Conservation (phyloP, 2,329 filamentous ascomycete genomes). For the Colletotrichum zoysiae region DNA sequence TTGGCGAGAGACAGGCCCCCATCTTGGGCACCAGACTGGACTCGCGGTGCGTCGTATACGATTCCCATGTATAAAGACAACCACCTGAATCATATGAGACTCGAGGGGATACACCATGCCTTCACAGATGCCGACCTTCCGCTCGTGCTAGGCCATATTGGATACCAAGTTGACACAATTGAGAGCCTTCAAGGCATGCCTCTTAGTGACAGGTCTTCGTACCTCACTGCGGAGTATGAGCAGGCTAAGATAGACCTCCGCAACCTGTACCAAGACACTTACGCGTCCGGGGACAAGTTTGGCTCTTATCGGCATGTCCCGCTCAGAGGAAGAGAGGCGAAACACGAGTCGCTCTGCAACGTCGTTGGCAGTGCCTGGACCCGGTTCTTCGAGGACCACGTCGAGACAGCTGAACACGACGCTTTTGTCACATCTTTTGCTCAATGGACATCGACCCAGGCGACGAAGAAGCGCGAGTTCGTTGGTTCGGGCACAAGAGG, state of each 20-base stretch:
- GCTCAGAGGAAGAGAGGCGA: conserved; percentile 6
- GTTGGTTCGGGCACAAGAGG: conserved; percentile 1
- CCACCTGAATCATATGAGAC: conserved; percentile 3
- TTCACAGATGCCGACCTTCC: background rate
- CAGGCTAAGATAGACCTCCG: background rate
- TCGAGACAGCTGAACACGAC: background rate
- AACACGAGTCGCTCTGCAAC: conserved; percentile 3
- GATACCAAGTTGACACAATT: background rate
- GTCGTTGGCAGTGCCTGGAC: background rate
- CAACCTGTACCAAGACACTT: background rate
- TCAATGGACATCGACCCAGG: conserved; percentile 1
- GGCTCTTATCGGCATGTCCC: conserved; percentile 12
- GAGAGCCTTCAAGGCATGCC: background rate
- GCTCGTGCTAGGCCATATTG: conserved; percentile 18
- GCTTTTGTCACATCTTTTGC: background rate
- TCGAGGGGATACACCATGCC: background rate
- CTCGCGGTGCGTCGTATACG: background rate
- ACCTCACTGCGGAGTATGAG: background rate
- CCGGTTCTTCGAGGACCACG: background rate
- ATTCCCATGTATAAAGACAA: conserved; percentile 11
- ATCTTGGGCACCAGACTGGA: conserved; percentile 30
- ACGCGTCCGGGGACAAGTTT: conserved; percentile 14
- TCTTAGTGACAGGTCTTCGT: no score
- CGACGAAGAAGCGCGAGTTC: conserved; percentile 9
- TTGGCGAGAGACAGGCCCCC: background rate